A percentile compares a stretch with the other conserved stretches of the same genome.
phyloP scores from a whole-genome alignment of 2,329 filamentous ascomycete genomes.

The Teratosphaeria zuluensis region DNA sequence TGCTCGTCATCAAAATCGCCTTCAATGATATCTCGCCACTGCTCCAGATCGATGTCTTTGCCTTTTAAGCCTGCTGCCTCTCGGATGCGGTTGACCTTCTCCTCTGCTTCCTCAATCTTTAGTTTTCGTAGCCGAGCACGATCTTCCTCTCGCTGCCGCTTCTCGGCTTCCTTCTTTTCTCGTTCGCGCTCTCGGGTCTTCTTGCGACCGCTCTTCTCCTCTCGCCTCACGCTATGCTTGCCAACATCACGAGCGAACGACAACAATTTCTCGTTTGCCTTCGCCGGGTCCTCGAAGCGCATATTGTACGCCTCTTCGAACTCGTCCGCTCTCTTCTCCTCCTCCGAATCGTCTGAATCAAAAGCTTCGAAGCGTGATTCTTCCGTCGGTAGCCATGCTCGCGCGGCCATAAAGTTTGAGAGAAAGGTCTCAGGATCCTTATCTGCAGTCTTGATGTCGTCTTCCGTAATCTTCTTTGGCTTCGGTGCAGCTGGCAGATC shows the following conservation, averaged over 20 bases:
- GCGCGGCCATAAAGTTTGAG: slow-evolving; percentile 88
- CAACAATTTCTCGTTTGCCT: slow-evolving; percentile 76
- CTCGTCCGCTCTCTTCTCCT: slow-evolving; percentile 66
- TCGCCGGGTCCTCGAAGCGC: slow-evolving; percentile 84
- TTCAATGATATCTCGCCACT: slow-evolving; percentile 78
- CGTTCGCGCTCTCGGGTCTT: slow-evolving; percentile 69
- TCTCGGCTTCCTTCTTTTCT: slow-evolving; percentile 68
- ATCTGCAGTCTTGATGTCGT: slow-evolving; percentile 66
- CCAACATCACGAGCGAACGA: slow-evolving; percentile 84
- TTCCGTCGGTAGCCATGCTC: slow-evolving; percentile 72
- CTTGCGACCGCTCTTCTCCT: slow-evolving; percentile 73
- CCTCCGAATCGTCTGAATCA: slow-evolving; percentile 80
- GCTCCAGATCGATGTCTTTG: slow-evolving; percentile 54
- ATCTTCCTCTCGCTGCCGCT: slow-evolving; percentile 65
- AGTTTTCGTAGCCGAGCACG: slow-evolving; percentile 75
- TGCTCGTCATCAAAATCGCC: slow-evolving; percentile 79
- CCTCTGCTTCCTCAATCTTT: slow-evolving; percentile 82
- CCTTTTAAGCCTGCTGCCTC: slow-evolving; percentile 68
- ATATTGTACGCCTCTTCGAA: slow-evolving; percentile 93
- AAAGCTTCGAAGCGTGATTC: slow-evolving; percentile 66
- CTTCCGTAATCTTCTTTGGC: slow-evolving; percentile 36
- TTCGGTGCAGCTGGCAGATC: slow-evolving; percentile 11
- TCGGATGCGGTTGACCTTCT: slow-evolving; percentile 79
- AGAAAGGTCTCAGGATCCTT: slow-evolving; percentile 85
- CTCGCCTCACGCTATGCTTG: slow-evolving; percentile 73